Evolutionary conservation across 441 rosid species (phyloP), one percentile per base, ranked within the genome.

Genomic region (Brassica hybrid): DNA sequence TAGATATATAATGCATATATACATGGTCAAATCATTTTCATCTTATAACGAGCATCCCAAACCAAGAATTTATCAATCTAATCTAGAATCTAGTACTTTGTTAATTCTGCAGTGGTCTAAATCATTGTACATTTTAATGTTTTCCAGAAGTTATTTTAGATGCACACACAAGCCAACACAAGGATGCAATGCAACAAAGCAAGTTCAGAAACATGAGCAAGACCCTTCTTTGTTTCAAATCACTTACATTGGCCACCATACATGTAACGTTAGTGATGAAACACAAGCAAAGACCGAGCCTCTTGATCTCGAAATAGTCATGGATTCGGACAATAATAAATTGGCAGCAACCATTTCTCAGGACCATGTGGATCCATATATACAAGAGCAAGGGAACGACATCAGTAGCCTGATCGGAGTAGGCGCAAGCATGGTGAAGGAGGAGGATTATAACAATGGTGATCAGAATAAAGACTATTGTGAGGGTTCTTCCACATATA

Each of bases 101-200:
- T 64, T 50, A 71, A 54, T 50, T 32, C 76, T n/a, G n/a, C n/a
- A n/a, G n/a, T n/a, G n/a, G n/a, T 32, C 77, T 72, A 78, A 77
- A 72, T 66, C 68, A 13, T 21, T 72, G 57, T 60, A 32, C 3
- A 12, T 67, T 62, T 41, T 18, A 56, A 62, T 81, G 36, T n/a
- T 81, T 43, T 43, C 32, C 90, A 93, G 98, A 89, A 87, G 90
- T 69, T 93, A 93, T 85, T 93, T 83, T 48, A 87, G 98, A 76
- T 93, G 97, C 86, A 88, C 88, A 4, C 87, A 83, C 79, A 94
- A 94, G 87, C 69, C 83, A 61, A 91, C 85, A 19, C 91, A 82
- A 75, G 95, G 89, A 9, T 93, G 98, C 77, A 73, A 64, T 23
- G 97, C 98, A 19, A 78, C 76, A n/a, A 93, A 89, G 70, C 94